Conservation (phyloP, 139 green algal species). For the Chlamydomonas eustigma region DNA sequence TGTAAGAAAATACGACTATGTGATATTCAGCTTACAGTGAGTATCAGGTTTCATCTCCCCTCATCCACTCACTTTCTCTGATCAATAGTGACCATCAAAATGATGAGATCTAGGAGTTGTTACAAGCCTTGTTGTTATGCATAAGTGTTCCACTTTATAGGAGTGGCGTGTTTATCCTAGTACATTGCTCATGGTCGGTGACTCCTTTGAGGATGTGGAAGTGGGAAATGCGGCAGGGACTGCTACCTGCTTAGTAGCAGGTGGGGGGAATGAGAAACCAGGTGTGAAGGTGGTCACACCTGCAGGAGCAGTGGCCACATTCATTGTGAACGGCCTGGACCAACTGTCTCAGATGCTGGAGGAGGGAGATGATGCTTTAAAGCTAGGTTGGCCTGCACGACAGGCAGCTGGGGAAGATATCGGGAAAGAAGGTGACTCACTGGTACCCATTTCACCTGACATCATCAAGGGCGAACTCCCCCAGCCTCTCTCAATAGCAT, state of each 20-base stretch:
- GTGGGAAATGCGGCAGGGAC: slow-evolving; percentile 63
- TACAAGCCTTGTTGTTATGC: no score
- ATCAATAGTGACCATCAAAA: no score
- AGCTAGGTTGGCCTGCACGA: slow-evolving; percentile 41
- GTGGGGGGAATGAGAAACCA: slow-evolving; percentile 53
- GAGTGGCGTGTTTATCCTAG: slow-evolving; percentile 45
- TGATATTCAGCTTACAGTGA: no score
- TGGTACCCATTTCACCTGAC: no score
- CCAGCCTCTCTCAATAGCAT: no score
- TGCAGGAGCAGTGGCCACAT: slow-evolving; percentile 56
- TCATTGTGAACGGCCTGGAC: slow-evolving; percentile 45
- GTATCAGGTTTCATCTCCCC: no score
- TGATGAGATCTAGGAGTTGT: no score
- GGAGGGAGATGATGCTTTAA: slow-evolving; percentile 20
- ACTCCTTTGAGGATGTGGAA: slow-evolving; percentile 42
- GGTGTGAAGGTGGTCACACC: slow-evolving; percentile 21
- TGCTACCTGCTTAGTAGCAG: slow-evolving; percentile 59
- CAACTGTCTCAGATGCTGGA: slow-evolving; percentile 42
- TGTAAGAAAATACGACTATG: no score
- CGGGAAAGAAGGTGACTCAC: background rate
- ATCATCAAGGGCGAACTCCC: no score
- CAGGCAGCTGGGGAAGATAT: slow-evolving; percentile 23
- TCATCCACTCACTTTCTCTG: no score
- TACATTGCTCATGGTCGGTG: slow-evolving; percentile 69
- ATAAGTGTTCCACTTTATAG: slow-evolving; percentile 32